Evolutionary conservation across 495 filamentous ascomycete genomes (phyloP).

Genomic region (Hypomontagnella submonticulosa): DNA sequence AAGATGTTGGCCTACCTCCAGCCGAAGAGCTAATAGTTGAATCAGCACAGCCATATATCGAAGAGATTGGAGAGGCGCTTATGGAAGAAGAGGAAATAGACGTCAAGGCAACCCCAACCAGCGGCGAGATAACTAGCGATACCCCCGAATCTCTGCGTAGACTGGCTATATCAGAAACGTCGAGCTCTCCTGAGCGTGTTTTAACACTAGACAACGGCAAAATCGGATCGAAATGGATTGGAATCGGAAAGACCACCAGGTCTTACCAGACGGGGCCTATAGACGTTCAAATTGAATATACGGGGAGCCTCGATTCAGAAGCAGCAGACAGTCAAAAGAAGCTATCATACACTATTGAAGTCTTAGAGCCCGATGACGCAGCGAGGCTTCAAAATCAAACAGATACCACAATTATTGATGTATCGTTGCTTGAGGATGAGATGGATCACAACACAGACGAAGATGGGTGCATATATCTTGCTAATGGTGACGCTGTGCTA

Average conservation of each 20-base stretch:
- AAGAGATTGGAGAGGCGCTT: neutral
- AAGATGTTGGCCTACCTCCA: neutral
- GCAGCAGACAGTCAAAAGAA: slow-evolving; percentile 5
- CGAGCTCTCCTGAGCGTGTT: neutral
- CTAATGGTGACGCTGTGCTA: slow-evolving; percentile 24
- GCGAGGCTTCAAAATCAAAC: neutral
- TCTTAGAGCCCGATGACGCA: slow-evolving; percentile 15
- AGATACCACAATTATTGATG: slow-evolving; percentile 2
- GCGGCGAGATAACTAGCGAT: neutral
- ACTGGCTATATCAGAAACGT: neutral
- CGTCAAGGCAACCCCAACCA: neutral
- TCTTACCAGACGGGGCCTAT: slow-evolving; percentile 35
- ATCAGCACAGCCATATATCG: neutral
- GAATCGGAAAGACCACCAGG: slow-evolving; percentile 28
- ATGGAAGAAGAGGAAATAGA: neutral
- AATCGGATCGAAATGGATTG: slow-evolving; percentile 9
- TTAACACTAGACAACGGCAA: slow-evolving; percentile 4
- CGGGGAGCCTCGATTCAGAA: neutral
- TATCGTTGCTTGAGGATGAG: slow-evolving; percentile 7
- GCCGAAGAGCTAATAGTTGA: neutral
- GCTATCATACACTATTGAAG: slow-evolving; percentile 12
- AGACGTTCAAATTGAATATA: slow-evolving; percentile 46
- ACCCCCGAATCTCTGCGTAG: neutral
- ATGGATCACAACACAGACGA: slow-evolving; percentile 13
- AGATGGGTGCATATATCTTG: slow-evolving; percentile 25